Evolutionary conservation across 352 stramenopile species (phyloP).

Genomic region (Pythium insidiosum): DNA sequence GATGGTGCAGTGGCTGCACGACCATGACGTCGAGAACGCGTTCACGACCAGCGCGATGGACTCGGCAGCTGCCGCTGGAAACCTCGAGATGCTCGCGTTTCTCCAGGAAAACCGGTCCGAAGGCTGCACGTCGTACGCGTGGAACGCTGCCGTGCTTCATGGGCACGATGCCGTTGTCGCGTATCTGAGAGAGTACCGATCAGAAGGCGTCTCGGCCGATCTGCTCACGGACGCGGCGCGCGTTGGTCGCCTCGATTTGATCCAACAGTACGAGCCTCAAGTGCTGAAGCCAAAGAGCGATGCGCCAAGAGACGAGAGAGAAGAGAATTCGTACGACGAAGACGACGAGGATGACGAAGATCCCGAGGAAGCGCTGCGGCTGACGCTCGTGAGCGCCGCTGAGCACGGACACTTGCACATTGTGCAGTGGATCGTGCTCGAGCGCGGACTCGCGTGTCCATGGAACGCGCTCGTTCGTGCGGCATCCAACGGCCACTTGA

Average conservation of each 20-base stretch:
- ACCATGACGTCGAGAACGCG: slow-evolving; percentile 7
- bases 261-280: slow-evolving; percentile 16
- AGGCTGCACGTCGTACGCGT: slow-evolving; percentile 13
- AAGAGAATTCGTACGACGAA: no score
- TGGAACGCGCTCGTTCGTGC: slow-evolving; percentile 17
- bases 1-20: slow-evolving; percentile 18
- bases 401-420: slow-evolving; percentile 16
- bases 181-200: slow-evolving; percentile 10
- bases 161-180: slow-evolving; percentile 14
- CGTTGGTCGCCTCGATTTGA: slow-evolving; percentile 12
- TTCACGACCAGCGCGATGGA: slow-evolving; percentile 15
- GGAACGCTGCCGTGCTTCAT: slow-evolving; percentile 13
- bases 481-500: slow-evolving; percentile 12
- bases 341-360: slow-evolving; percentile 11
- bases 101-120: slow-evolving; percentile 15
- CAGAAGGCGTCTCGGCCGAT: slow-evolving; percentile 17
- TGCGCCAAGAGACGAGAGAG: no score
- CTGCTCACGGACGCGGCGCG: slow-evolving; percentile 9
- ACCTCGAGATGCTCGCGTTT: slow-evolving; percentile 15
- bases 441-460: slow-evolving; percentile 16
- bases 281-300: slow-evolving; percentile 8
- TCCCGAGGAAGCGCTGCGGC: slow-evolving; percentile 5
- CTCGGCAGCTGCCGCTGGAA: slow-evolving; percentile 8
- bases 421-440: slow-evolving; percentile 17
- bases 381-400: slow-evolving; percentile 13